phyloP scores from a whole-genome alignment of 805 yeast genomes.

The Suhomyces canberraensis region DNA sequence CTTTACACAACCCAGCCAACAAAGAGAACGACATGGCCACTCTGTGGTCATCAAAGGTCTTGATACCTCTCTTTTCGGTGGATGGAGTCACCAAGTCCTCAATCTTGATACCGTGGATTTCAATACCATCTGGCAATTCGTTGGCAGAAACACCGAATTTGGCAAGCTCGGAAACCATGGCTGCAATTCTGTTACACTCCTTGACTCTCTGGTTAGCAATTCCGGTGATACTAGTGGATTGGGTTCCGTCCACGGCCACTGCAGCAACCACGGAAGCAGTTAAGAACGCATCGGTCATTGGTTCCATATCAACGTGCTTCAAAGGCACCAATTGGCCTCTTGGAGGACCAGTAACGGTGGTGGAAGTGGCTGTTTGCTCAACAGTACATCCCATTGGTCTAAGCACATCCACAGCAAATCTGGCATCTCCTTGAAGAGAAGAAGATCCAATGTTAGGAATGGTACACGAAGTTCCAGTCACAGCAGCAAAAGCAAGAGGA shows the following conservation, averaged over 20 bases:
- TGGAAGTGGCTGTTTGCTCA: constrained; percentile 74
- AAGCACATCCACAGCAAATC: constrained; percentile 90
- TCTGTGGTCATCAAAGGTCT: constrained; percentile 91
- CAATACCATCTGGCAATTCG: constrained; percentile 91
- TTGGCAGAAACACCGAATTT: constrained; percentile 85
- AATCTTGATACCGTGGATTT: constrained; percentile 65
- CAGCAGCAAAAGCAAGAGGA: constrained; percentile 95
- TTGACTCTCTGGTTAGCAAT: constrained; percentile 98
- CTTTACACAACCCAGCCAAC: constrained; percentile 67
- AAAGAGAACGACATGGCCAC: constrained; percentile 97
- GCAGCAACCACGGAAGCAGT: constrained; percentile 98
- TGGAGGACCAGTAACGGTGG: constrained; percentile 90
- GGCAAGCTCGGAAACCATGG: constrained; percentile 85
- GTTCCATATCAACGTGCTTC: constrained; percentile 90
- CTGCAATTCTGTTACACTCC: constrained; percentile 93
- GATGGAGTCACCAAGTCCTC: constrained; percentile 54
- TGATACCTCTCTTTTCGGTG: constrained; percentile 52
- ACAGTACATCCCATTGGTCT: constrained; percentile 94
- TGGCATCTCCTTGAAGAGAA: constrained; percentile 95
- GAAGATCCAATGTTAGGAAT: constrained; percentile 90
- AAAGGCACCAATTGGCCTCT: constrained; percentile 66
- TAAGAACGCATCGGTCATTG: constrained; percentile 98
- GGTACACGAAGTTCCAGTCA: constrained; percentile 89
- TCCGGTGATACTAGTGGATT: constrained; percentile 79
- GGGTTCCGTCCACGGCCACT: constrained; percentile 52